Base-by-base conservation (phyloP, 306 rosid species). In the Acacia crassicarpa region DNA sequence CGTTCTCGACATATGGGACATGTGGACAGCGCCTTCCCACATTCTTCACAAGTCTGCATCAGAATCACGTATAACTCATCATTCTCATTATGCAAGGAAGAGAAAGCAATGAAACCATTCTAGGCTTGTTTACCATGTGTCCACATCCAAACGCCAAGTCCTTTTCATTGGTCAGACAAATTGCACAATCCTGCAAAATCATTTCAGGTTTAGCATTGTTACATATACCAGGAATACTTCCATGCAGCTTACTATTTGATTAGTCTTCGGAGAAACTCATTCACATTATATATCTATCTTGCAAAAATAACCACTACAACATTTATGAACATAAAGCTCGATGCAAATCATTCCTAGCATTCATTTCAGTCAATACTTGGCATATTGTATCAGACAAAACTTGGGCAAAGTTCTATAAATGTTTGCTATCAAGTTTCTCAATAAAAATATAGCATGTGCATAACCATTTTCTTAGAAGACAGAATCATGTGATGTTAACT, bases 121-220 rank as follows among this genome's bases (percentile, higher is more conserved):
- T 19, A 19, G 15, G 30, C 5, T 27, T 5, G 43, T 74, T 74
- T 61, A 84, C 86, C 81, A 25, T 78, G 83, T 79, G 80, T 8
- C 83, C 82, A 66, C 82, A 78, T 15, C 75, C 67, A 68, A 78
- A 78, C 2, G 79, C 76, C 76, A 83, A 27, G 75, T 67, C 62
- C n/a, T 54, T 72, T 38, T 63, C 86, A 72, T 56, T 79, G 32
- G 74, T 68, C 22, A 33, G 67, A 76, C 81, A 75, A 67, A 79
- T 79, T 16, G 19, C 41, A 30, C 80, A 78, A 20, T 5, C 68
- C 63, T 54, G 44, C 63, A 51, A 38, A 59, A 16, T 22, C 45
- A 17, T 69, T n/a, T 5, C 74, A 70, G 35, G 54, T 22, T 69
- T 13, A 44, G 53, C 56, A 40, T 1, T 40, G 49, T 27, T 63